Conservation (phyloP, 768 basidiomycete species). For the Phylloporus sp. region DNA sequence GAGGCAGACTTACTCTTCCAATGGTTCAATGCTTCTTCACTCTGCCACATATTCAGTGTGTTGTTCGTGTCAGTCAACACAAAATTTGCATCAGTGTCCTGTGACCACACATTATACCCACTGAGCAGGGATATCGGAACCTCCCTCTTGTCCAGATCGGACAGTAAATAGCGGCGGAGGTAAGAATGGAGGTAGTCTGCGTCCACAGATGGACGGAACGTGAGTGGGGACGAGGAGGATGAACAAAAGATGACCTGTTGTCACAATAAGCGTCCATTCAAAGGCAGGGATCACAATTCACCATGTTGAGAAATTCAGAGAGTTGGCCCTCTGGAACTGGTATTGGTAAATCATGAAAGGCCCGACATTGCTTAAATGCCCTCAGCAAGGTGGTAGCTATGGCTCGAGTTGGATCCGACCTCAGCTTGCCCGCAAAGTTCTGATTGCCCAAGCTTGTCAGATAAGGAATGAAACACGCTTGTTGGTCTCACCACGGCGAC, state of each 20-base stretch:
- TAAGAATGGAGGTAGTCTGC: constrained; percentile 68
- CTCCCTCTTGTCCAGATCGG: constrained; percentile 50
- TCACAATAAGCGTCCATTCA: constrained; percentile 5
- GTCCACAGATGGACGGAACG: constrained; percentile 52
- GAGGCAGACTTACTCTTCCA: constrained; percentile 60
- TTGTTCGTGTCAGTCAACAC: constrained; percentile 63
- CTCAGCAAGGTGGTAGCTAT: constrained; percentile 66
- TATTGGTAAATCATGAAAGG: constrained; percentile 68
- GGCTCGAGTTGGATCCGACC: constrained; percentile 58
- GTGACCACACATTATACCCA: constrained; percentile 15
- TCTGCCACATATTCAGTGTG: constrained; percentile 62
- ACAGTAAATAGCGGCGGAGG: constrained; percentile 59
- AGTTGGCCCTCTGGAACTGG: constrained; percentile 44
- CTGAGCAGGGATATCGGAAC: constrained; percentile 43
- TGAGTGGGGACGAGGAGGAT: constrained; percentile 45
- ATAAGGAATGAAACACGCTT: background rate
- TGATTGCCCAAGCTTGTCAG: constrained; percentile 25
- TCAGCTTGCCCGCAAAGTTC: constrained; percentile 81
- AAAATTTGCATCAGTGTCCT: constrained; percentile 39
- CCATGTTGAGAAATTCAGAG: constrained; percentile 69
- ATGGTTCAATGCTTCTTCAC: constrained; percentile 59
- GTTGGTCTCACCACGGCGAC: constrained; percentile 67
- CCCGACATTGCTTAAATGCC: constrained; percentile 76
- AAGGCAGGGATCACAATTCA: constrained; percentile 31
- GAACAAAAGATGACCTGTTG: constrained; percentile 82